These are phyloP conservation scores for Hydnomerulius pinastri DNA, from an alignment of 768 basidiomycete genomes.

Conservation along the genomic window DNA sequence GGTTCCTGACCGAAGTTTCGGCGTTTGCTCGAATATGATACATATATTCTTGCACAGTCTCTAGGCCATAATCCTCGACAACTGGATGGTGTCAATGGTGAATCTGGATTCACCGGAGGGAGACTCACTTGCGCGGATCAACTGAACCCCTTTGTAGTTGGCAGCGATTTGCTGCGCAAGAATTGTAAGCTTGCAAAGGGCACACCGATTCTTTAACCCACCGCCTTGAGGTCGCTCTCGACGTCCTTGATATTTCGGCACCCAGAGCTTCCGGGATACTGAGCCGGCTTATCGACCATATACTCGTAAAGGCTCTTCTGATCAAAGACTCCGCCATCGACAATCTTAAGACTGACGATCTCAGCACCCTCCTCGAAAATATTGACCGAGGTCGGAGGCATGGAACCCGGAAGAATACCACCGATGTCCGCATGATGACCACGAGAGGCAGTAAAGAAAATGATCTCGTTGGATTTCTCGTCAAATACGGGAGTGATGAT, in stretches of 20 bases:
- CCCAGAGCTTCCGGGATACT: conserved; percentile 84
- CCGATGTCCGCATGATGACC: conserved; percentile 96
- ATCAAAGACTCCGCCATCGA: conserved; percentile 80
- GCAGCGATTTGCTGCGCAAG: conserved; percentile 81
- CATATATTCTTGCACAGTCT: conserved; percentile 94
- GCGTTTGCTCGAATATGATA: conserved; percentile 87
- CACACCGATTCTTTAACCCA: conserved; percentile 36
- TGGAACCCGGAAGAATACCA: conserved; percentile 89
- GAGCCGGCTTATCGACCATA: conserved; percentile 80
- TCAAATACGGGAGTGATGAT: conserved; percentile 92
- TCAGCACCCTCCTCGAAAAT: conserved; percentile 95
- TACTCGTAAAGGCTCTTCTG: conserved; percentile 70
- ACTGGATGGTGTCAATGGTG: conserved; percentile 44
- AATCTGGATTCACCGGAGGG: conserved; percentile 1
- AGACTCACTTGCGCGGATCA: conserved; percentile 75
- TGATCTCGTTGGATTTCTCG: conserved; percentile 63
- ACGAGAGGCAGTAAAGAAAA: conserved; percentile 91
- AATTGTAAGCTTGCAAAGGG: neutral
- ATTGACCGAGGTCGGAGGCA: conserved; percentile 91
- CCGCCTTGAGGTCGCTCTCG: conserved; percentile 90
- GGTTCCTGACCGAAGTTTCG: conserved; percentile 80
- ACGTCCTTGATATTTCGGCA: conserved; percentile 87
- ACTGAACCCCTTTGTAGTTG: conserved; percentile 87
- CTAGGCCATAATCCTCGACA: conserved; percentile 82
- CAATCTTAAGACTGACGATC: conserved; percentile 90